Percentiles rank a stretch among this genome's conserved stretches.
These are phyloP conservation scores for Phoma herbarum DNA, from an alignment of 2,329 filamentous ascomycete genomes.

Conservation along the genomic window DNA sequence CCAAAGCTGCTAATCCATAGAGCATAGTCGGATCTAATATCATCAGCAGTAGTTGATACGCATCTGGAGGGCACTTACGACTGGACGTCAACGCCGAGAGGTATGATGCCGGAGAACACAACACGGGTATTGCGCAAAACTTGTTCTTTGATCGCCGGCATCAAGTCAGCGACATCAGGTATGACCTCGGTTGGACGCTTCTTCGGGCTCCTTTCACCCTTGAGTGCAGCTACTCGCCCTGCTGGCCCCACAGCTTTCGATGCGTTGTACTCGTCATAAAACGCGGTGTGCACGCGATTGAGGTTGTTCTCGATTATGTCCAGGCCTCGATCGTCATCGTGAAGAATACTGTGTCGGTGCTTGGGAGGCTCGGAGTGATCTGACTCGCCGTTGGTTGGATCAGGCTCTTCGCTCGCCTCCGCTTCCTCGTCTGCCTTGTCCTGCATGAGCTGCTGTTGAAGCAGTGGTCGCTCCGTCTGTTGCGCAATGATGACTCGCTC, in stretches of 20 bases:
- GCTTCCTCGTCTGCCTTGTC: conserved; percentile 81
- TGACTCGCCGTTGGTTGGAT: conserved; percentile 52
- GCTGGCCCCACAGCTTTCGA: conserved; percentile 54
- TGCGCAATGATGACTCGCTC: conserved; percentile 89
- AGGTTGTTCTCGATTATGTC: conserved; percentile 78
- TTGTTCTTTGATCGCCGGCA: conserved; percentile 79
- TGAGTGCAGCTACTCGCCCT: conserved; percentile 61
- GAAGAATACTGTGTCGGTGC: conserved; percentile 77
- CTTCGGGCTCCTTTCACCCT: conserved; percentile 59
- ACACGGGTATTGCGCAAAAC: conserved; percentile 80
- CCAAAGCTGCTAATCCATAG: conserved; percentile 89
- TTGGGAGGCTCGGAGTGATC: conserved; percentile 48
- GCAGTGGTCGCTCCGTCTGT: conserved; percentile 83
- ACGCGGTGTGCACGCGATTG: conserved; percentile 76
- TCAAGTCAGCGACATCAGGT: conserved; percentile 86
- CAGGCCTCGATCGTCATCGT: conserved; percentile 88
- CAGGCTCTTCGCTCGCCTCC: conserved; percentile 58
- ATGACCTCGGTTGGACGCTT: conserved; percentile 65
- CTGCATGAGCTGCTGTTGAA: conserved; percentile 91
- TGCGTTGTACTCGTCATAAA: conserved; percentile 83
- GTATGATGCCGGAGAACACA: conserved; percentile 90
- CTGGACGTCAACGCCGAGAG: conserved; percentile 79
- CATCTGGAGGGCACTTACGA: conserved; percentile 49
- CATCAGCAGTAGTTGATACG: conserved; percentile 26
- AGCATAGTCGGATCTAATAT: conserved; percentile 76